phyloP scores from a whole-genome alignment of 495 filamentous ascomycete species.

The Penicillium argentinense region DNA sequence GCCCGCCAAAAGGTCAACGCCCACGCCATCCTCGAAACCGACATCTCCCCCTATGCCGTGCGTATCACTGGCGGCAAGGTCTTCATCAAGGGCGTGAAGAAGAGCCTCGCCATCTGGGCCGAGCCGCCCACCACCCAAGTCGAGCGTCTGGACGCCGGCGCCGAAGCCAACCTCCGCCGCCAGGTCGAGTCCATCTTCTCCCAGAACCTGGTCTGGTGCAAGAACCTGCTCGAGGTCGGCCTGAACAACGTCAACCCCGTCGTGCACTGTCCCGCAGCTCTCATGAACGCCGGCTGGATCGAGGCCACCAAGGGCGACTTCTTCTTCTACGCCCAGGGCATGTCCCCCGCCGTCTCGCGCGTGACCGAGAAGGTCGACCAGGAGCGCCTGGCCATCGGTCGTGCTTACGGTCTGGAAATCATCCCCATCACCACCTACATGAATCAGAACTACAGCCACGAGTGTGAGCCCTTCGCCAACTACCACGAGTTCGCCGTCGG shows the following conservation, averaged over 20 bases:
- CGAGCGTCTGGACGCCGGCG: constrained; percentile 4
- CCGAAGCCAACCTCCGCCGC: constrained; percentile 9
- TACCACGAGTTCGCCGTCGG: constrained; percentile 18
- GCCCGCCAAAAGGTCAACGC: constrained; percentile 19
- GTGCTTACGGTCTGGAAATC: constrained; percentile 15
- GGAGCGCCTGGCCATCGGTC: constrained; percentile 17
- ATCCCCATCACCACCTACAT: constrained; percentile 16
- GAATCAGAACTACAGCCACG: constrained; percentile 21
- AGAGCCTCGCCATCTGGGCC: constrained; percentile 18
- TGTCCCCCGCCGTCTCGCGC: constrained; percentile 18
- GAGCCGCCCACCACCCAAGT: constrained; percentile 14
- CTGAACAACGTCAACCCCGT: constrained; percentile 23
- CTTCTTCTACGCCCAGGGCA: constrained; percentile 21
- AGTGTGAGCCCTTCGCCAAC: constrained; percentile 8
- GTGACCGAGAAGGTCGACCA: constrained; percentile 16
- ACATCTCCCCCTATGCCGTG: constrained; percentile 18
- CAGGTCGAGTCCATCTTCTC: constrained; percentile 18
- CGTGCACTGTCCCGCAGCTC: constrained; percentile 17
- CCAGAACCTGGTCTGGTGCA: constrained; percentile 14
- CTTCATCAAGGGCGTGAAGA: constrained; percentile 19
- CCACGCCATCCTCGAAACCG: constrained; percentile 17
- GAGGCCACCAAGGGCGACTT: constrained; percentile 22
- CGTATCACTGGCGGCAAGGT: constrained; percentile 12
- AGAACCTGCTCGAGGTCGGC: constrained; percentile 17
- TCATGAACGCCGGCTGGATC: constrained; percentile 22